These are phyloP conservation scores for Wickerhamiella cacticola DNA, from an alignment of 805 yeast species.

Conservation along the genomic window DNA sequence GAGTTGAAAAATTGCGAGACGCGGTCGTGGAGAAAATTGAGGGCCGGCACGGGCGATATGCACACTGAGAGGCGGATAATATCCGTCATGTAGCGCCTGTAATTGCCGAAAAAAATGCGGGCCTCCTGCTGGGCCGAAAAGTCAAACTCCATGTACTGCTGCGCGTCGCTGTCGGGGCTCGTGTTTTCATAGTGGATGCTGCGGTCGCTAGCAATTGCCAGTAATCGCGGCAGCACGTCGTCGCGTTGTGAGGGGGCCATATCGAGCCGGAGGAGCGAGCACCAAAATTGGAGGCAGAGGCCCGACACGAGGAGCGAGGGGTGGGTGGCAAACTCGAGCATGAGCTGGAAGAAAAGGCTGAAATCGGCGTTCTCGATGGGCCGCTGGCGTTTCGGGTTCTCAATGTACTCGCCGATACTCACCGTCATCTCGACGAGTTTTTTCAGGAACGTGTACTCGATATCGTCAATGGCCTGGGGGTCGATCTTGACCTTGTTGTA, in stretches of 20 bases:
- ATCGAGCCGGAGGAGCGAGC: slow-evolving; percentile 72
- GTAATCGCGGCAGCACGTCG: slow-evolving; percentile 48
- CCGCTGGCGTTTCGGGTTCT: slow-evolving; percentile 28
- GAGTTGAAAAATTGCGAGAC: slow-evolving; percentile 57
- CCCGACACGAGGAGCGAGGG: slow-evolving; percentile 85
- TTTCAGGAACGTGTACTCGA: slow-evolving; percentile 66
- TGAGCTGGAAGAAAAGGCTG: slow-evolving; percentile 55
- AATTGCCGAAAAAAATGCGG: slow-evolving; percentile 62
- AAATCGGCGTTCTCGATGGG: slow-evolving; percentile 46
- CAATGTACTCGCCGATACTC: slow-evolving; percentile 64
- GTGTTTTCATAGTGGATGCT: slow-evolving; percentile 60
- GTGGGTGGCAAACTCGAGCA: slow-evolving; percentile 68
- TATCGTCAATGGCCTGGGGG: slow-evolving; percentile 62
- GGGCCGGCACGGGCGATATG: slow-evolving; percentile 67
- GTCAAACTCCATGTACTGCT: slow-evolving; percentile 64
- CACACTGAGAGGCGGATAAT: slow-evolving; percentile 81
- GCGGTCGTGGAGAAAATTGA: slow-evolving; percentile 68
- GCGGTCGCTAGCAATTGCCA: slow-evolving; percentile 68
- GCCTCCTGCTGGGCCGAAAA: slow-evolving; percentile 80
- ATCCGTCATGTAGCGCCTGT: slow-evolving; percentile 76
- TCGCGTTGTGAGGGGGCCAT: slow-evolving; percentile 35
- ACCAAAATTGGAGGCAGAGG: slow-evolving; percentile 87
- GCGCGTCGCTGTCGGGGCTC: slow-evolving; percentile 52
- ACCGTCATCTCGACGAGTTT: slow-evolving; percentile 91
- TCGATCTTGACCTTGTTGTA: slow-evolving; percentile 44